These are phyloP conservation scores for Thermothelomyces thermophilus DNA, from an alignment of 2,329 filamentous ascomycete species.

Conservation along the genomic window DNA sequence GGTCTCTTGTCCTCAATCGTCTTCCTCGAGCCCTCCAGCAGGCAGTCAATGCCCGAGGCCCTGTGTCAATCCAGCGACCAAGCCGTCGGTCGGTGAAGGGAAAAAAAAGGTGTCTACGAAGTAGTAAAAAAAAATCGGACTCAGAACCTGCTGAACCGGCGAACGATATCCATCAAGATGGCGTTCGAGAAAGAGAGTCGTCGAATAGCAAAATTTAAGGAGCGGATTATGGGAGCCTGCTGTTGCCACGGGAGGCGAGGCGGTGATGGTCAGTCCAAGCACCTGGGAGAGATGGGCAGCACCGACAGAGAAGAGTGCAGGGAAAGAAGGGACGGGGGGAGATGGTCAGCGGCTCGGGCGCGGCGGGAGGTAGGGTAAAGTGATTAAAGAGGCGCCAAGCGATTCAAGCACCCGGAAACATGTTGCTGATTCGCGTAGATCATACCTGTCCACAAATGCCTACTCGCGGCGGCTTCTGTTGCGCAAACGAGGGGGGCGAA, in stretches of 20 bases:
- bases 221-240: slow-evolving; percentile 32
- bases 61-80: slow-evolving; percentile 8
- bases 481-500: background rate
- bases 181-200: slow-evolving; percentile 22
- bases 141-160: slow-evolving; percentile 52
- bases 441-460: slow-evolving; percentile 35
- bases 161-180: slow-evolving; percentile 29
- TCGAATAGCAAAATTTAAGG: slow-evolving; percentile 22
- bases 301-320: slow-evolving; percentile 19
- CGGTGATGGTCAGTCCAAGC: slow-evolving; percentile 31
- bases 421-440: slow-evolving; percentile 38
- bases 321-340: slow-evolving; percentile 20
- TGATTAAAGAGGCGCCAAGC: slow-evolving; percentile 32
- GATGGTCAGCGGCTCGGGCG: slow-evolving; percentile 18
- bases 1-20: slow-evolving; percentile 8
- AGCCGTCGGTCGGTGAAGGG: slow-evolving; percentile 4
- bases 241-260: slow-evolving; percentile 25
- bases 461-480: background rate
- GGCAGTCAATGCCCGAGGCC: slow-evolving; percentile 12
- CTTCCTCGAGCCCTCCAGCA: slow-evolving; percentile 12
- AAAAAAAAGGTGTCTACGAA: slow-evolving; percentile 20
- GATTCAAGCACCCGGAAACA: slow-evolving; percentile 33
- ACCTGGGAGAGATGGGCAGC: slow-evolving; percentile 27
- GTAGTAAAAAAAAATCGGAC: slow-evolving; percentile 31
- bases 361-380: slow-evolving; percentile 25